Base-by-base conservation (phyloP, 2,329 filamentous ascomycete genomes). In the Dactylella cylindrospora region DNA sequence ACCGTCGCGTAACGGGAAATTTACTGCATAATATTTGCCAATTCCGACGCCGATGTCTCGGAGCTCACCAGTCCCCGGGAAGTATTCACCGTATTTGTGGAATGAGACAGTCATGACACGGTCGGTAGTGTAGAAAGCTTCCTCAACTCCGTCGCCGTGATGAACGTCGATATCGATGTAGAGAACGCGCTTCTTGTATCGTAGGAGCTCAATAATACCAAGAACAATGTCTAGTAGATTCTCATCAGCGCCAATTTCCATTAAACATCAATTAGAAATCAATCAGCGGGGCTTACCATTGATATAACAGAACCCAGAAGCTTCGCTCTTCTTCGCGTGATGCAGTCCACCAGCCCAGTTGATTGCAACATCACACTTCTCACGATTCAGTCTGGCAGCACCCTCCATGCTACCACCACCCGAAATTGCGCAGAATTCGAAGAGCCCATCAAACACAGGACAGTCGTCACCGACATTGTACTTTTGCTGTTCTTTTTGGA, bases 341-440 rank as follows among this genome's bases (percentile, higher is more conserved):
- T 98, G 93, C 23, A 98, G 80, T 8, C 93, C 93, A 28, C 93
- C 93, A 13, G 90, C 93, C 93, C 93, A 98, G 69, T 95, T 94
- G 70, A 98, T 90, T 51, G 93, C 93, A 71, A 98, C 96, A 67
- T 86, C 83, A 70, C 83, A 85, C 70, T 86, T 85, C 40, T 80
- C 80, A 53, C 83, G 75, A 68, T 85, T 85, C 67, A 86, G 72
- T 46, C 82, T 77, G n/a, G 83, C 83, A 7, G 83, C 83, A 46
- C 83, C 83, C 71, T 85, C 83, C 83, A 86, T 85, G 65, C 80
- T 84, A 28, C 83, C 83, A 53, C 83, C 83, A 7, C 83, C 83
- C 67, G 82, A 84, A 70, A 86, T 85, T 13, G 81, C 82, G 68
- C 83, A 85, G 71, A 85, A 86, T 70, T 86, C 83, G 65, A 85